phyloP scores from a whole-genome alignment of 2,329 filamentous ascomycete genomes.

The Trichoderma atroviride region DNA sequence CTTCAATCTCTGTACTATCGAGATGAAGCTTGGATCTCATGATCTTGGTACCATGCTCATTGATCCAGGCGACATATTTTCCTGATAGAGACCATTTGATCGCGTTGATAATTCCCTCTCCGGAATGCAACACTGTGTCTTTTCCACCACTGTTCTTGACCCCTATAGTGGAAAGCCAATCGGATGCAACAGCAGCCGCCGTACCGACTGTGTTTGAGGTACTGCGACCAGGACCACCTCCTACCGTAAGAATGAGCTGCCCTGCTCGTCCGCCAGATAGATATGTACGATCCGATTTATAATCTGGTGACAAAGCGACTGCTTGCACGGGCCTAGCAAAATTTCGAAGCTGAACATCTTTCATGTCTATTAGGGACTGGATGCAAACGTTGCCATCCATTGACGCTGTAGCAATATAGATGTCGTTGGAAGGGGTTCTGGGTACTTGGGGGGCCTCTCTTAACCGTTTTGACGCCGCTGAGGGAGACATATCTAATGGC shows the following conservation, averaged over 20 bases:
- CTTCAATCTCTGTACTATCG: constrained; percentile 73
- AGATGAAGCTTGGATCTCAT: constrained; percentile 89
- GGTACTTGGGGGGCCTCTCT: constrained; percentile 62
- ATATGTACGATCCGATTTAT: constrained; percentile 85
- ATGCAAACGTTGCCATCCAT: constrained; percentile 96
- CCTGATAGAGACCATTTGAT: constrained; percentile 96
- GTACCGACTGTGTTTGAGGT: constrained; percentile 85
- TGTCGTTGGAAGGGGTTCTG: constrained; percentile 81
- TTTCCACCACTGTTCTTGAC: constrained; percentile 71
- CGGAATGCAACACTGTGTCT: constrained; percentile 85
- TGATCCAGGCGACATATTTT: constrained; percentile 92
- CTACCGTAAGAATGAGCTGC: constrained; percentile 81
- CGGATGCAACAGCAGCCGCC: constrained; percentile 80
- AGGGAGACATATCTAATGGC: constrained; percentile 47
- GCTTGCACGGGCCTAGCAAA: constrained; percentile 92
- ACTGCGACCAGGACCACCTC: constrained; percentile 76
- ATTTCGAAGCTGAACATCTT: constrained; percentile 88
- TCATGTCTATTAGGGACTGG: constrained; percentile 80
- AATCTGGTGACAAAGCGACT: constrained; percentile 92
- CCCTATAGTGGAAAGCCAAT: constrained; percentile 89
- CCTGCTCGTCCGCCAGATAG: constrained; percentile 89
- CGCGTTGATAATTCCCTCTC: constrained; percentile 85
- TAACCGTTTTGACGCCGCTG: constrained; percentile 54
- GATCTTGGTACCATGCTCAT: constrained; percentile 96
- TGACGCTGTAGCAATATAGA: constrained; percentile 90